These are phyloP conservation scores for Beauveria pseudobassiana DNA, from an alignment of 2,329 filamentous ascomycete species.

Conservation along the genomic window DNA sequence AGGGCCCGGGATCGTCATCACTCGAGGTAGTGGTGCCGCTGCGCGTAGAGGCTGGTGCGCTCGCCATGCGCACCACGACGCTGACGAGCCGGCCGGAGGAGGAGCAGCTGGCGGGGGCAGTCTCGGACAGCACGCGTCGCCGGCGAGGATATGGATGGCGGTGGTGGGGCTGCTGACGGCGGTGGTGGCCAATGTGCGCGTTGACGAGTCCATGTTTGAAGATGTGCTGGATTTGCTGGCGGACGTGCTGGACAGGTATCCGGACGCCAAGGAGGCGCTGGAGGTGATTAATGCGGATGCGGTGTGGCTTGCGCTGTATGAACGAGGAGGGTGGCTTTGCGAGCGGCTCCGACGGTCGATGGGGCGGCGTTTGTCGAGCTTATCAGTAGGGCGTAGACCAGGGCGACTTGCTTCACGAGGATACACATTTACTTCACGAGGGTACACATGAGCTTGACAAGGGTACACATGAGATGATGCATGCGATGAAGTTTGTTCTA, in stretches of 20 bases:
- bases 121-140: slow-evolving; percentile 53
- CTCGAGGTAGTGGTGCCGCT: slow-evolving; percentile 26
- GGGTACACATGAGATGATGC: too few species aligned
- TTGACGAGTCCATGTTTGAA: slow-evolving; percentile 66
- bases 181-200: slow-evolving; percentile 53
- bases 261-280: slow-evolving; percentile 48
- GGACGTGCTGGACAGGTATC: slow-evolving; percentile 36
- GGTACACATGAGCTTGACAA: too few species aligned
- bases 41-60: slow-evolving; percentile 17
- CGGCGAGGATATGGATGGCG: slow-evolving; percentile 57
- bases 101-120: slow-evolving; percentile 22
- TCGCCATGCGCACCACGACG: background rate
- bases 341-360: slow-evolving; percentile 33
- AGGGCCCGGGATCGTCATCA: background rate
- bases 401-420: background rate
- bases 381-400: background rate
- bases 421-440: background rate
- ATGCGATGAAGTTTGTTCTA: background rate
- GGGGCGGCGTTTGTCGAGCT: slow-evolving; percentile 22
- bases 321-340: slow-evolving; percentile 31
- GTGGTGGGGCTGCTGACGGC: slow-evolving; percentile 50
- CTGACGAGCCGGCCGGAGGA: background rate
- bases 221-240: slow-evolving; percentile 58
- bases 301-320: slow-evolving; percentile 61
- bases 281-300: slow-evolving; percentile 64